phyloP scores from a whole-genome alignment of 179 eudicot genomes.

The Patellifolia procumbens region DNA sequence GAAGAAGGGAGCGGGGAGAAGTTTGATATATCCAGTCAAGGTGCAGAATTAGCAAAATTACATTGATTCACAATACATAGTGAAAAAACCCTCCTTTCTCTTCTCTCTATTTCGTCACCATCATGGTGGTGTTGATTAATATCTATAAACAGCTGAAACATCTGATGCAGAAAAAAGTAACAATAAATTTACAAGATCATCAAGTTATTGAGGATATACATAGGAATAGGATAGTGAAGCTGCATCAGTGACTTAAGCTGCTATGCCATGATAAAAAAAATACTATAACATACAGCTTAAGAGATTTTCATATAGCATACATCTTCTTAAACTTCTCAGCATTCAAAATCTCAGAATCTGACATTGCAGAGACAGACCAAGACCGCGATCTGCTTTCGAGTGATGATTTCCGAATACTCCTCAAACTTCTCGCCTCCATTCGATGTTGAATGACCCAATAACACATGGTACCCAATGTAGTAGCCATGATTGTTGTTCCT shows the following conservation, averaged over 20 bases:
- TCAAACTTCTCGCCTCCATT: conserved; percentile 59
- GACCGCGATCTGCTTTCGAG: conserved; percentile 51
- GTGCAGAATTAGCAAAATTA: conserved; percentile 7
- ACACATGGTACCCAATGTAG: conserved; percentile 85
- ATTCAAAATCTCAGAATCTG: conserved; percentile 58
- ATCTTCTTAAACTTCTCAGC: conserved; percentile 69
- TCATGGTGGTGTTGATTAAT: neutral
- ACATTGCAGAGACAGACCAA: conserved; percentile 42
- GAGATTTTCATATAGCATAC: conserved; percentile 62
- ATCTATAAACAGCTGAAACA: conserved; percentile 21
- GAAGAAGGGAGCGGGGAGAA: neutral
- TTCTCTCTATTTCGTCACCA: neutral
- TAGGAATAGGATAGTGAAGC: conserved; percentile 14
- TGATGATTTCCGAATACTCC: conserved; percentile 51
- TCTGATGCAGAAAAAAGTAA: conserved; percentile 12
- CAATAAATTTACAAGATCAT: conserved; percentile 17
- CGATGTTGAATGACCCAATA: conserved; percentile 91
- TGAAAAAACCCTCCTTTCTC: neutral
- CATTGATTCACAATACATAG: neutral
- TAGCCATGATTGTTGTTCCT: conserved; percentile 71
- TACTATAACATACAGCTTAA: neutral
- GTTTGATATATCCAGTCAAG: neutral
- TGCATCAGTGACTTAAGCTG: conserved; percentile 18
- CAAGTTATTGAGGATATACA: conserved; percentile 27
- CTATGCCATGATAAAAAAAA: neutral